Evolutionary conservation across 257 asterid genomes (phyloP), one percentile per base, ranked within the genome.

Genomic region (Solanum commersonii): DNA sequence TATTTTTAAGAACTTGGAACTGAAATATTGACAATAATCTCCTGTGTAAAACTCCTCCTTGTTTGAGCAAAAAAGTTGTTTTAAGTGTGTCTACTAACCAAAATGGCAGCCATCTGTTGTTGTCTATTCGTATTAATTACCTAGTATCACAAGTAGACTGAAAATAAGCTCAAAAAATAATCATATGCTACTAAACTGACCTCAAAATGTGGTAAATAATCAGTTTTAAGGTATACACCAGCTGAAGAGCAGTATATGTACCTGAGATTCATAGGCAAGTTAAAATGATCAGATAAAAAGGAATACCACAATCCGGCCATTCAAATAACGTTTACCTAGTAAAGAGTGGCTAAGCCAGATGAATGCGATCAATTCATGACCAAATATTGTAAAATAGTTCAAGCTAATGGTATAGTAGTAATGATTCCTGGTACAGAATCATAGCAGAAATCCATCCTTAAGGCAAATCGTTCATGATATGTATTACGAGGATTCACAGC

Each of bases 241-340:
- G 98, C 98, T 25, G 98, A 95, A 78, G 98, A 95, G 93, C 98
- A 95, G 94, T 95, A 95, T 89, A 95, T 95, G 93, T 92, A 95
- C 97, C 98, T 95, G 93, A 23, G 89, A 87, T 85, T 89, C 81
- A 18, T 27, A 76, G 82, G 23, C 2, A 20, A 38, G 6, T 34
- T 25, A 31, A 73, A 74, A 78, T 15, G 49, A 86, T 29, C 68
- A 49, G 44, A 49, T 18, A 82, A 25, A 42, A 78, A 29, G 20
- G 12, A 49, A 82, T 2, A 82, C 37, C 7, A 46, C 42, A 81
- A 81, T 79, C 25, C 18, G 27, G 9, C 1, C 67, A 79, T 8
- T 79, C 40, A 46, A 27, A 79, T 46, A 44, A 4, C 4, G 5
- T 14, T 46, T 27, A 81, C 68, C 27, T 5, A 46, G 65, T 79